phyloP scores from a whole-genome alignment of 2,329 filamentous ascomycete species.

The Neopestalotiopsis sp. region DNA sequence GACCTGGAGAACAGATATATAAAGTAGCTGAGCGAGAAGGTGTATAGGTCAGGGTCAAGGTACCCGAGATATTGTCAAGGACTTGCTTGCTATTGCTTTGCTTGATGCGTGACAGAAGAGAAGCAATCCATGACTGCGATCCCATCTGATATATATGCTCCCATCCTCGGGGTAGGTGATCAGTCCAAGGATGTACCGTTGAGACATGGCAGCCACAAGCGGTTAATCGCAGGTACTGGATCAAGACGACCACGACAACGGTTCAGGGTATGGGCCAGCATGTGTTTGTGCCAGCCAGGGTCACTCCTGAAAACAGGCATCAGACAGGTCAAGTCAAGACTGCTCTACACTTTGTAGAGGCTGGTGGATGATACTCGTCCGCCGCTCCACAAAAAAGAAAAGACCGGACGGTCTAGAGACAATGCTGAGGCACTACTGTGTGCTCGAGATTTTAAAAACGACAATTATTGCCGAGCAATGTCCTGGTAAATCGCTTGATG shows the following conservation, averaged over 20 bases:
- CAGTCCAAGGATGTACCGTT: slow-evolving; percentile 2
- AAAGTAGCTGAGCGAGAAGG: slow-evolving; percentile 19
- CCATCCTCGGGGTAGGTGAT: background rate
- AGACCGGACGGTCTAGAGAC: slow-evolving; percentile 10
- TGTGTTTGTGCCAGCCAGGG: slow-evolving; percentile 42
- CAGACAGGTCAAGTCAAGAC: slow-evolving; percentile 43
- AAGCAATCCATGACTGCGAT: slow-evolving; percentile 27
- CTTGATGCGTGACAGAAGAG: slow-evolving; percentile 12
- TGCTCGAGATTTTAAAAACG: background rate
- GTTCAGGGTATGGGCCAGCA: slow-evolving; percentile 44
- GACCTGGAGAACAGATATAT: slow-evolving; percentile 26
- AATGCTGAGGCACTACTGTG: slow-evolving; percentile 9
- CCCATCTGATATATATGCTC: slow-evolving; percentile 22
- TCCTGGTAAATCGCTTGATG: background rate
- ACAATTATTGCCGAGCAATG: slow-evolving; percentile 12
- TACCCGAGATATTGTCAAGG: background rate
- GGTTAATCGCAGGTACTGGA: background rate
- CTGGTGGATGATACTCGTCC: slow-evolving; percentile 1
- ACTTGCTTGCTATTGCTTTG: background rate
- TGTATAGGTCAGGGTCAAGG: slow-evolving; percentile 23
- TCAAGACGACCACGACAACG: background rate
- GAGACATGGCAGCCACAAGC: background rate
- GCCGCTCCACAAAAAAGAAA: slow-evolving; percentile 26
- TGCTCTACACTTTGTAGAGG: slow-evolving; percentile 23
- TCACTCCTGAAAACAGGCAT: slow-evolving; percentile 49